Evolutionary conservation across 306 rosid species (phyloP).

Genomic region (Acacia crassicarpa): DNA sequence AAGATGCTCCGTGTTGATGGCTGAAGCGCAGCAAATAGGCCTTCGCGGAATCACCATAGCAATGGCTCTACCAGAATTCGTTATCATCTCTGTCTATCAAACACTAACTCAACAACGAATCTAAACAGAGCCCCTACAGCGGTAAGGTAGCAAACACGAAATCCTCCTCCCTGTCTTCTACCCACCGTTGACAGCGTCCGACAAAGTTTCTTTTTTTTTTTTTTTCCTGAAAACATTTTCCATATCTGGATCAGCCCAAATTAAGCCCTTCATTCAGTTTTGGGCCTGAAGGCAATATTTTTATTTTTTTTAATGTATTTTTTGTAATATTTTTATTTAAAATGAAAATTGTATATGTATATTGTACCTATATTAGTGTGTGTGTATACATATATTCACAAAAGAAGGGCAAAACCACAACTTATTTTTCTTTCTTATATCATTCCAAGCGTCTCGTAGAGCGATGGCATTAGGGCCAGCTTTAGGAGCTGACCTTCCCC

Average conservation of each 20-base stretch:
- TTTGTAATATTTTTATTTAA: no score
- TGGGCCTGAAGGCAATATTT: not conserved
- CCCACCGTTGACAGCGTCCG: not conserved
- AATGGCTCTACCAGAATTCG: constrained; percentile 37
- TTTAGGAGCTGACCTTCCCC: no score
- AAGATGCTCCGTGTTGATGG: constrained; percentile 53
- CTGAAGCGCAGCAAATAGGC: constrained; percentile 46
- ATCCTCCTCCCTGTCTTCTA: not conserved
- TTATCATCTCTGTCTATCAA: constrained; percentile 24
- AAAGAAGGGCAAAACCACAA: no score
- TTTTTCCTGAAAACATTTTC: not conserved
- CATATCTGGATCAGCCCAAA: not conserved
- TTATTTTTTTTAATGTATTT: no score
- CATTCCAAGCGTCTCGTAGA: no score
- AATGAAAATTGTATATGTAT: no score
- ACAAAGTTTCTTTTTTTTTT: no score
- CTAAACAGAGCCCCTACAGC: not conserved
- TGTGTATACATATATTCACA: no score
- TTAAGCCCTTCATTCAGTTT: not conserved
- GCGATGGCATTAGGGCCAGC: no score
- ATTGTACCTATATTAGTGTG: no score
- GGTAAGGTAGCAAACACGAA: not conserved
- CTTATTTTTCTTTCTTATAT: no score
- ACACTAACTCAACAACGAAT: no score
- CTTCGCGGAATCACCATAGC: constrained; percentile 46